A percentile compares a stretch with the other conserved stretches of the same genome.
phyloP scores from a whole-genome alignment of 1,284 basidiomycete genomes.

The Malassezia sympodialis region DNA sequence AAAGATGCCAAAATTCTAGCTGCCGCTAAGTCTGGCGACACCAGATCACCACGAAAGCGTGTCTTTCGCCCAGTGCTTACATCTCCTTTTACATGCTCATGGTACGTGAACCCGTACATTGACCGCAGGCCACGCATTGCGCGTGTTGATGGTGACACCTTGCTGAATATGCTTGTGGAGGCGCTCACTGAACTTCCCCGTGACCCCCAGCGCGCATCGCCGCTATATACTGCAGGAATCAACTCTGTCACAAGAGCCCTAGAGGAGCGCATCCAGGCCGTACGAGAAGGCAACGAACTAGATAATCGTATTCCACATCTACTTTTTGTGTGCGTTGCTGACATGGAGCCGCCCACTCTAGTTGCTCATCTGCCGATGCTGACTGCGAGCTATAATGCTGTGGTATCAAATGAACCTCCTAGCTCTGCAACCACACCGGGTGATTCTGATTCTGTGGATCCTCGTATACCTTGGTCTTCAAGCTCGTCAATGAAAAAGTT shows the following conservation, averaged over 20 bases:
- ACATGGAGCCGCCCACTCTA: constrained; percentile 11
- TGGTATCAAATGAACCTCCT: background rate
- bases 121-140: constrained; percentile 8
- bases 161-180: constrained; percentile 18
- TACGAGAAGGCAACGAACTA: background rate
- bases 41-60: background rate
- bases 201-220: background rate
- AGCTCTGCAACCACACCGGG: background rate
- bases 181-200: background rate
- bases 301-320: background rate
- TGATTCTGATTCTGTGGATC: background rate
- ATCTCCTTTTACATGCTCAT: constrained; percentile 16
- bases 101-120: constrained; percentile 3
- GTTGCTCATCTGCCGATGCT: constrained; percentile 20
- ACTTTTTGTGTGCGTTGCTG: constrained; percentile 16
- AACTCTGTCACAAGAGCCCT: constrained; percentile 11
- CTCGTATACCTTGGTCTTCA: background rate
- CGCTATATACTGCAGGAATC: constrained; percentile 6
- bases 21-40: background rate
- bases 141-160: constrained; percentile 13
- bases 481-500: background rate
- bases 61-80: constrained; percentile 19
- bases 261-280: constrained; percentile 3
- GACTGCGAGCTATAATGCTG: constrained; percentile 14
- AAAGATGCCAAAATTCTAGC: constrained; percentile 10